Evolutionary conservation across 108 stramenopile species (phyloP).

Genomic region (Nitzschia sp.): DNA sequence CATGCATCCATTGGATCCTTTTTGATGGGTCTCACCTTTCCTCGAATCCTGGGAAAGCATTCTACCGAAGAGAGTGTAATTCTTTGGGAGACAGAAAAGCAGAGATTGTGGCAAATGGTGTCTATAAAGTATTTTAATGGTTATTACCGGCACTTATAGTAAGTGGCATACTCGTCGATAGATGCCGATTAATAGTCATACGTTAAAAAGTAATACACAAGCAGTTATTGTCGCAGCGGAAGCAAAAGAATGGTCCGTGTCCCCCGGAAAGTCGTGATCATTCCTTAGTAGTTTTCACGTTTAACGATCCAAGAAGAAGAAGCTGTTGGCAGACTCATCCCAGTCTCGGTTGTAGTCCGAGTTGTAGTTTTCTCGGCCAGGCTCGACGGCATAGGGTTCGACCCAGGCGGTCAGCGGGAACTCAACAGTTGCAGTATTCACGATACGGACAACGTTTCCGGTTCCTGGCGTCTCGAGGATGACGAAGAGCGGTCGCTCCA

Average conservation of each 20-base stretch:
- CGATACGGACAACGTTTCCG: slow-evolving; percentile 83
- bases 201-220: neutral
- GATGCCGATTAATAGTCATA: neutral
- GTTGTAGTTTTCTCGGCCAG: slow-evolving; percentile 8
- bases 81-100: too few species aligned
- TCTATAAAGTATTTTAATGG: too few species aligned
- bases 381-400: slow-evolving; percentile 29
- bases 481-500: slow-evolving; percentile 81
- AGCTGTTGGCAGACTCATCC: slow-evolving; percentile 24
- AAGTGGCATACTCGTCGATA: too few species aligned
- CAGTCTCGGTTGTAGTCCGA: slow-evolving; percentile 14
- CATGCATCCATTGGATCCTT: too few species aligned
- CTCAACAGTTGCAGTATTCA: slow-evolving; percentile 85
- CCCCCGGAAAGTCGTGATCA: neutral
- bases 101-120: too few species aligned
- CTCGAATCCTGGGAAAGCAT: too few species aligned
- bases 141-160: too few species aligned
- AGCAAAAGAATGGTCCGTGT: slow-evolving; percentile 3
- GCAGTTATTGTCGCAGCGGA: neutral
- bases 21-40: too few species aligned
- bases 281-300: neutral
- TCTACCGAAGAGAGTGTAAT: too few species aligned
- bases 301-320: slow-evolving; percentile 34
- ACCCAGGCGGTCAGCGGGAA: slow-evolving; percentile 77
- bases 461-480: slow-evolving; percentile 81